Percentiles rank a stretch among this genome's conserved stretches.
These are phyloP conservation scores for Aegilops speltoides DNA, from an alignment of 176 grass and related monocot genomes.

Conservation along the genomic window DNA sequence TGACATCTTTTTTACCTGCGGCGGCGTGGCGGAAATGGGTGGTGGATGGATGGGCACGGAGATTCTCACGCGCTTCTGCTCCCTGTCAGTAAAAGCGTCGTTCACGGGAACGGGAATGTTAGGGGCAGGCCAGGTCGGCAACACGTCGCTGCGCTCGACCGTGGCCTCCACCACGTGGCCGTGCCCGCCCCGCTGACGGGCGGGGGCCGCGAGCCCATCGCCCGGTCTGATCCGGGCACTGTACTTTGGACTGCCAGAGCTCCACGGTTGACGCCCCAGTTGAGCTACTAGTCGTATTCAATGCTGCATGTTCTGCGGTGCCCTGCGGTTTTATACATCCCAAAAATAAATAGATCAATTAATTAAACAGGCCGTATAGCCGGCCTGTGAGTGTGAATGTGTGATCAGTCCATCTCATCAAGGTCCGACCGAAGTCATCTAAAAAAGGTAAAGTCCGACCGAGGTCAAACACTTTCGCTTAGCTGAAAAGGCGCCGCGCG, in stretches of 20 bases:
- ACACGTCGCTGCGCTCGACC: conserved; percentile 12
- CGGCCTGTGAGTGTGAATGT: no score
- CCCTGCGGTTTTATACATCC: no score
- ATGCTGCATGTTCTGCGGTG: neutral
- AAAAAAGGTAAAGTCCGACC: neutral
- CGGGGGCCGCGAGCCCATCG: neutral
- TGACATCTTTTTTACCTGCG: neutral
- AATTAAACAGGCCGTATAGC: no score
- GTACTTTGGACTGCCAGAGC: conserved; percentile 1
- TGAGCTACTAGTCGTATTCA: neutral
- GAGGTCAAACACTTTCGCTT: neutral
- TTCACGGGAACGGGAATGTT: conserved; percentile 54
- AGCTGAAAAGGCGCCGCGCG: neutral
- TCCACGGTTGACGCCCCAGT: conserved; percentile 16
- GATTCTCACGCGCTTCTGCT: conserved; percentile 39
- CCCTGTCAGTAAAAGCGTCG: conserved; percentile 11
- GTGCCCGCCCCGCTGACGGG: neutral
- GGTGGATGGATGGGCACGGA: neutral
- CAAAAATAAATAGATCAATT: no score
- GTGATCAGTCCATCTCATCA: neutral
- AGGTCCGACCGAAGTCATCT: neutral
- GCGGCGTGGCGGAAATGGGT: neutral
- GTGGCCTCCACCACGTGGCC: conserved; percentile 32
- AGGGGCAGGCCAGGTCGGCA: neutral
- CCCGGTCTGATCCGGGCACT: neutral